Evolutionary conservation across 345 rosid species (phyloP).

Genomic region (Salix koriyanagi): DNA sequence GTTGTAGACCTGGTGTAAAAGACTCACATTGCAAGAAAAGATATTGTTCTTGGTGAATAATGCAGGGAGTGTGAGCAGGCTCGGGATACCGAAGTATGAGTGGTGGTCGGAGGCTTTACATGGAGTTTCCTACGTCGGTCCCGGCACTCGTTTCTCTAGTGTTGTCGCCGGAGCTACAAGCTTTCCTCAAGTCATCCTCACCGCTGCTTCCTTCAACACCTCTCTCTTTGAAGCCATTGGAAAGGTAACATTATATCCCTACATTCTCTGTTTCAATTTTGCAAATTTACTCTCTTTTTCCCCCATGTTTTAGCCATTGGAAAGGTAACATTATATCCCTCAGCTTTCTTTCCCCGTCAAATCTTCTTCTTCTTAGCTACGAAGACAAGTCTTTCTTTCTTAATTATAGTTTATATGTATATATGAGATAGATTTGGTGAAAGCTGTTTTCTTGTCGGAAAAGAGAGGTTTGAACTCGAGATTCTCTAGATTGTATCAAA

Average conservation of each 20-base stretch:
- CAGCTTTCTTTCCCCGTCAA: background rate
- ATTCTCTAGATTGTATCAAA: too few species aligned
- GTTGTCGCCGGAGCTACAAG: conserved; percentile 86
- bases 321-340: too few species aligned
- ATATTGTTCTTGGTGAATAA: conserved; percentile 44
- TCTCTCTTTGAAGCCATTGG: conserved; percentile 82
- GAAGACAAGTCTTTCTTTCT: too few species aligned
- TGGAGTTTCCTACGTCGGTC: conserved; percentile 84
- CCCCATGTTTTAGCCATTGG: background rate
- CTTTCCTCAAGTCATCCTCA: conserved; percentile 89
- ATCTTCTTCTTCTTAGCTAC: background rate
- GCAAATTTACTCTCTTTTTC: background rate
- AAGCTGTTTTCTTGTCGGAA: too few species aligned
- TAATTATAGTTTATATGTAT: too few species aligned
- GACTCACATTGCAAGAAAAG: conserved; percentile 80
- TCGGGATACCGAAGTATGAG: conserved; percentile 77
- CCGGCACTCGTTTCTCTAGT: conserved; percentile 56
- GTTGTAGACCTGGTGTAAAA: conserved; percentile 71
- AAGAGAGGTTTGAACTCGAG: too few species aligned
- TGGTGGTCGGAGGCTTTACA: conserved; percentile 99
- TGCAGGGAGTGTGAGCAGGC: conserved; percentile 56
- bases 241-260: conserved; percentile 42
- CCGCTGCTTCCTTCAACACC: conserved; percentile 85
- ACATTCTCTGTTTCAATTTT: background rate
- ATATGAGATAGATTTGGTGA: too few species aligned